Base-by-base conservation (phyloP, 768 basidiomycete genomes). In the Sistotremastrum suecicum region DNA sequence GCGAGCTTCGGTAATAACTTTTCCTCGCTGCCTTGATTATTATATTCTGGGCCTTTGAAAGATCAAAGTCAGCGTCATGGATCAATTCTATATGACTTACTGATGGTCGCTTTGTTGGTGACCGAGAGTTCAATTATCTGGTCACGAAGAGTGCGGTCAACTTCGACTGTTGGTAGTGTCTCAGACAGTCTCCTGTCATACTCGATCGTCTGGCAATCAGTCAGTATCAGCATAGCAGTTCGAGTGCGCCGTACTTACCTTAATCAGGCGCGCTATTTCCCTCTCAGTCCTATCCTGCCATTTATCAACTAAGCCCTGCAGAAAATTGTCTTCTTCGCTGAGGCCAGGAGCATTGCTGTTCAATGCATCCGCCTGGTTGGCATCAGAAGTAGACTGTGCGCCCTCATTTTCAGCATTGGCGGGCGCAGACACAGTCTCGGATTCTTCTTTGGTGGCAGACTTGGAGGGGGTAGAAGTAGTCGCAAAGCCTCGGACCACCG, bases 211-310 rank as follows among this genome's bases (percentile, higher is more conserved):
- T 90, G 45, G 6, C 56, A 36, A 31, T 10, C n/a, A 45, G 20
- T 28, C 7, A 42, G 43, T 36, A 3, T 30, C 33, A 20, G 20
- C 20, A 11, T 20, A 43, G n/a, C n/a, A 31, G 9, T 34, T 33
- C 39, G 10, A 49, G 12, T 35, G 6, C 30, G 39, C 33, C 10
- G 20, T 4, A 49, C 63, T 20, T 53, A 83, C 92, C 78, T 85
- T 86, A 51, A 84, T 49, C 7, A 74, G 64, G 47, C 79, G 71
- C 4, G 67, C 61, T 46, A 92, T 76, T 54, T 95, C 94, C 59
- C 80, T 90, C 60, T 94, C 87, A 4, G 75, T 83, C 57, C 79
- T 90, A 12, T 92, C 88, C 55, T 94, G 88, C 41, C 82, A 66
- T 54, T 76, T 81, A 51, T 94, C 89, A 1, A 94, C 75, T 41